Evolutionary conservation across 1,284 basidiomycete species (phyloP).

Genomic region (Ustilago shanxiensis): DNA sequence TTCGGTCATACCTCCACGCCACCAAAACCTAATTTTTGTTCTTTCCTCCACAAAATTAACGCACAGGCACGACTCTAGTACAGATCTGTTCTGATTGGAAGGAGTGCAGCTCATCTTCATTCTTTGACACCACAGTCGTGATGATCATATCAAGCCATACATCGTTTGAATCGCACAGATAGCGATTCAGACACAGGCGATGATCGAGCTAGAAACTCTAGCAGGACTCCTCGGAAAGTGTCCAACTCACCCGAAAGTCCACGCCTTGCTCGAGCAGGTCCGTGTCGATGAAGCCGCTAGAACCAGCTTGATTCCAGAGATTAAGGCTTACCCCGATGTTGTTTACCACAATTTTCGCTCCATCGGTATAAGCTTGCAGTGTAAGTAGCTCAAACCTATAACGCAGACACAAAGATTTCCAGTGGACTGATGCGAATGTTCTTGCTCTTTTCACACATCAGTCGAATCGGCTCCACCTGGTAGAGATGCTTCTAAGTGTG

Average conservation of each 20-base stretch:
- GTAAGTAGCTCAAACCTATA: conserved; percentile 12
- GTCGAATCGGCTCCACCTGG: conserved; percentile 15
- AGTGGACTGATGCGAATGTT: neutral
- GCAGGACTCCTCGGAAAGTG: conserved; percentile 9
- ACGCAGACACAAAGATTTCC: neutral
- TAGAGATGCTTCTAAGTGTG: conserved; percentile 16
- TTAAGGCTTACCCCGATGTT: conserved; percentile 38
- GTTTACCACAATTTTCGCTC: conserved; percentile 36
- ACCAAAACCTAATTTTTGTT: neutral
- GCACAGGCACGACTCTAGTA: conserved; percentile 6
- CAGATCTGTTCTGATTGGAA: neutral
- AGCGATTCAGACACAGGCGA: neutral
- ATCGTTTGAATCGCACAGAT: neutral
- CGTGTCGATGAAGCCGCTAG: neutral
- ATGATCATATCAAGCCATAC: neutral
- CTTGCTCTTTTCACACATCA: neutral
- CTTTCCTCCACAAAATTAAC: conserved; percentile 17
- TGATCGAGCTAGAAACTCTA: conserved; percentile 13
- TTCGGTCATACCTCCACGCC: conserved; percentile 6
- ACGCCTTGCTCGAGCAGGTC: conserved; percentile 11
- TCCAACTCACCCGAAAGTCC: conserved; percentile 7
- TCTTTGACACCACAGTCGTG: conserved; percentile 3
- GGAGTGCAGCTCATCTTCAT: neutral
- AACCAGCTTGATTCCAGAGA: neutral
- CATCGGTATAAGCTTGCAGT: conserved; percentile 43